Evolutionary conservation across 345 rosid genomes (phyloP).

Genomic region (Hibiscus syriacus): DNA sequence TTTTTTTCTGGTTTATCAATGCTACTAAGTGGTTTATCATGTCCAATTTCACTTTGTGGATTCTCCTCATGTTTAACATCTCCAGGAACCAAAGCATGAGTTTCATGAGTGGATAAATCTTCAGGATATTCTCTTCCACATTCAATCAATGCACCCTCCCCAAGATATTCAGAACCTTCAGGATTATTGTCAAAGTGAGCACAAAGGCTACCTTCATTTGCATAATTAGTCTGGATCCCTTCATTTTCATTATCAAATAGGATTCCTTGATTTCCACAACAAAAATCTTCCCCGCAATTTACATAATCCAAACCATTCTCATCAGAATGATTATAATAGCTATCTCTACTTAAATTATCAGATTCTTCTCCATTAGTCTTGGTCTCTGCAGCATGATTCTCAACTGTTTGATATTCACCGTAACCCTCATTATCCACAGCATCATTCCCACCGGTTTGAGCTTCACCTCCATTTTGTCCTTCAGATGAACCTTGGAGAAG

Average conservation of each 20-base stretch:
- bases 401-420: constrained; percentile 23
- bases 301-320: not conserved
- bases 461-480: constrained; percentile 27
- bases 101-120: constrained; percentile 14
- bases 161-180: constrained; percentile 31
- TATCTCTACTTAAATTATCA: constrained; percentile 14
- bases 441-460: constrained; percentile 24
- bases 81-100: constrained; percentile 15
- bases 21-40: constrained; percentile 4
- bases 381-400: constrained; percentile 23
- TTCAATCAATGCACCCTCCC: constrained; percentile 19
- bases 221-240: constrained; percentile 5
- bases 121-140: constrained; percentile 26
- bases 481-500: constrained; percentile 39
- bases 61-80: constrained; percentile 16
- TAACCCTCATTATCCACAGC: constrained; percentile 14
- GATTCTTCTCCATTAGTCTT: constrained; percentile 12
- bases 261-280: constrained; percentile 5
- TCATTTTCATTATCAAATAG: constrained; percentile 8
- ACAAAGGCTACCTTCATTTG: constrained; percentile 19
- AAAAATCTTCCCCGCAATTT: not conserved
- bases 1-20: constrained; percentile 18
- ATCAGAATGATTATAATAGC: constrained; percentile 1
- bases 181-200: constrained; percentile 40
- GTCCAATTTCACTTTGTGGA: constrained; percentile 18